Conservation (phyloP, 2,329 filamentous ascomycete species). For the Neobulgaria alba region DNA sequence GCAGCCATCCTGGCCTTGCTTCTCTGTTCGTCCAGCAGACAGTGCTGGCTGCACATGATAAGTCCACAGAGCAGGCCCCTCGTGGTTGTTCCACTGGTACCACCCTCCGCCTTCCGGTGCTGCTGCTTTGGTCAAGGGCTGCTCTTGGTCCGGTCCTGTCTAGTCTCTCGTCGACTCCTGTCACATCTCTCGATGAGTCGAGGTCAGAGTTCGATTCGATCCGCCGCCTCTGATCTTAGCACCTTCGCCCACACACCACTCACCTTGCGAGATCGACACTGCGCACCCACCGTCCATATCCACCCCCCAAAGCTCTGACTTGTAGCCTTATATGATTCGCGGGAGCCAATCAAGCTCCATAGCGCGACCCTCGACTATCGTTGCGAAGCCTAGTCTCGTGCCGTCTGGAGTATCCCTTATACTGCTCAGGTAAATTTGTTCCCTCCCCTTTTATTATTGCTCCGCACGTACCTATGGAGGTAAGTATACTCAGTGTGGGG, state of each 20-base stretch:
- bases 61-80: too few species aligned
- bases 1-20: constrained; percentile 12
- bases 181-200: background rate
- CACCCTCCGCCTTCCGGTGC: constrained; percentile 10
- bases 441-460: constrained; percentile 17
- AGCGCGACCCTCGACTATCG: constrained; percentile 12
- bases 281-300: constrained; percentile 17
- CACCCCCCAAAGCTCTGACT: constrained; percentile 18
- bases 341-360: constrained; percentile 19
- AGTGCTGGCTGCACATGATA: constrained; percentile 10
- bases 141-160: constrained; percentile 14
- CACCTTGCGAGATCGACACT: constrained; percentile 21
- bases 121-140: constrained; percentile 16
- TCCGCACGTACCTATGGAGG: constrained; percentile 22
- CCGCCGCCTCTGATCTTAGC: constrained; percentile 6
- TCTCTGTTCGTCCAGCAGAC: constrained; percentile 9
- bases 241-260: constrained; percentile 12
- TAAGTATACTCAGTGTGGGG: constrained; percentile 22
- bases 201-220: background rate
- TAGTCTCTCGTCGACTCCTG: constrained; percentile 15
- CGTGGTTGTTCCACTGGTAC: constrained; percentile 5
- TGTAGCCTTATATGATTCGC: constrained; percentile 23
- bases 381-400: constrained; percentile 19
- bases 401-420: constrained; percentile 17
- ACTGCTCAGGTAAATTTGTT: constrained; percentile 14